Evolutionary conservation across 1,284 basidiomycete species (phyloP), one percentile per base, ranked within the genome.

Genomic region (Ceratorhiza oryzae-sativae): DNA sequence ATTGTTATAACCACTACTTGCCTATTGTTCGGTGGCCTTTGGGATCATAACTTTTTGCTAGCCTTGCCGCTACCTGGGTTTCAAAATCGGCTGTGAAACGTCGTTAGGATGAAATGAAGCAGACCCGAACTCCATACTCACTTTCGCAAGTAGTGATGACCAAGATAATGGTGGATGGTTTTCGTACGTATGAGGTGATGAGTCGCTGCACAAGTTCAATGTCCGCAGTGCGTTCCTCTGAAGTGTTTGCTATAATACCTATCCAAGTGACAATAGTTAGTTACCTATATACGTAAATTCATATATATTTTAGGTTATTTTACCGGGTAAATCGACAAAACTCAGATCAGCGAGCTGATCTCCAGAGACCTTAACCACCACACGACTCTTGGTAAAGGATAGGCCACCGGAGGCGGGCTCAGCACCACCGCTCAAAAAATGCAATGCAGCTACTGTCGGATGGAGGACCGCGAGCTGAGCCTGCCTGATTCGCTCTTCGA

Each of bases 261-360:
- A n/a, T 56, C 32, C 34, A 36, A 56, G 32, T n/a, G 49, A 3
- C 30, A 30, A 27, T 30, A 5, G n/a, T 6, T 39, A 27, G 30
- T 27, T 13, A 39, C 36, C 36, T n/a, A n/a, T n/a, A n/a, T n/a
- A n/a, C n/a, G n/a, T n/a, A n/a, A n/a, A n/a, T n/a, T n/a, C n/a
- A n/a, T n/a, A n/a, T n/a, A n/a, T n/a, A n/a, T n/a, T n/a, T n/a
- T n/a, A n/a, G n/a, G n/a, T n/a, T n/a, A 42, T 18, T 13, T 1
- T 77, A 79, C 86, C 86, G 3, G 86, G 86, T 1, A 88, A 77
- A 76, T 88, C 86, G 2, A 87, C 80, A 71, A 88, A 88, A 0
- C 82, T 82, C 20, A 87, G 77, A 72, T 86, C 84, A 0, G 84
- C 82, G 0, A 82, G 79, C 0, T 80, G 78, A 0, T 83, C 84